Conservation (phyloP, 2,329 filamentous ascomycete genomes). For the Penicillium sp. region DNA sequence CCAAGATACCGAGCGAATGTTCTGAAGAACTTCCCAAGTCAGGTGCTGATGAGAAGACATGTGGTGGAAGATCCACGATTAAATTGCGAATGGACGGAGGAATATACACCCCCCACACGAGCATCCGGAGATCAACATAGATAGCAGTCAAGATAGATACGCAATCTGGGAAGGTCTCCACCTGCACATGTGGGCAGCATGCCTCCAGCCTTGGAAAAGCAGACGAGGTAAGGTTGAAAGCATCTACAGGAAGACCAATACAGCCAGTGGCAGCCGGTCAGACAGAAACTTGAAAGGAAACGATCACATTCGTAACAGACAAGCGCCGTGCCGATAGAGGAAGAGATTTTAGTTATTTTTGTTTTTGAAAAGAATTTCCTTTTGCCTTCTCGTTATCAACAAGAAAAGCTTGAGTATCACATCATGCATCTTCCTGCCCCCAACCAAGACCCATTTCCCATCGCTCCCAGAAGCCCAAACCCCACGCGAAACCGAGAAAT, state of each 20-base stretch:
- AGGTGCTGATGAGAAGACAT: too few relatives aligned
- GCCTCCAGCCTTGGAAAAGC: too few relatives aligned
- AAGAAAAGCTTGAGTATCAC: slow-evolving; percentile 31
- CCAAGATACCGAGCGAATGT: too few relatives aligned
- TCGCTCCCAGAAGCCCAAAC: slow-evolving; percentile 19
- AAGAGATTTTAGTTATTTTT: slow-evolving; percentile 17
- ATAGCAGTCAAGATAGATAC: not conserved
- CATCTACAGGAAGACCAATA: too few relatives aligned
- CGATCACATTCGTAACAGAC: slow-evolving; percentile 17
- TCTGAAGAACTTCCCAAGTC: too few relatives aligned
- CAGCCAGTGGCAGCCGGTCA: not conserved
- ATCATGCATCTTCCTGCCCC: slow-evolving; percentile 28
- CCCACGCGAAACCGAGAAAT: slow-evolving; percentile 15
- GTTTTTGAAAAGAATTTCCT: slow-evolving; percentile 27
- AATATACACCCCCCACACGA: not conserved
- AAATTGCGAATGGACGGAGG: too few relatives aligned
- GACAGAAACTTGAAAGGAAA: slow-evolving; percentile 6
- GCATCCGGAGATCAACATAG: too few relatives aligned
- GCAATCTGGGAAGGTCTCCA: too few relatives aligned
- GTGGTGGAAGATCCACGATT: too few relatives aligned
- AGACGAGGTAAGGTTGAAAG: too few relatives aligned
- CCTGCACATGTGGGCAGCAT: not conserved
- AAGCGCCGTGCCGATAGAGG: slow-evolving; percentile 14
- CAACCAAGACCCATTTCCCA: slow-evolving; percentile 11
- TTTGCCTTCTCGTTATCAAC: slow-evolving; percentile 31